A percentile compares a stretch with the other conserved stretches of the same genome.
Evolutionary conservation across 352 stramenopile species (phyloP).

Genomic region (Phytopythium aichiense): DNA sequence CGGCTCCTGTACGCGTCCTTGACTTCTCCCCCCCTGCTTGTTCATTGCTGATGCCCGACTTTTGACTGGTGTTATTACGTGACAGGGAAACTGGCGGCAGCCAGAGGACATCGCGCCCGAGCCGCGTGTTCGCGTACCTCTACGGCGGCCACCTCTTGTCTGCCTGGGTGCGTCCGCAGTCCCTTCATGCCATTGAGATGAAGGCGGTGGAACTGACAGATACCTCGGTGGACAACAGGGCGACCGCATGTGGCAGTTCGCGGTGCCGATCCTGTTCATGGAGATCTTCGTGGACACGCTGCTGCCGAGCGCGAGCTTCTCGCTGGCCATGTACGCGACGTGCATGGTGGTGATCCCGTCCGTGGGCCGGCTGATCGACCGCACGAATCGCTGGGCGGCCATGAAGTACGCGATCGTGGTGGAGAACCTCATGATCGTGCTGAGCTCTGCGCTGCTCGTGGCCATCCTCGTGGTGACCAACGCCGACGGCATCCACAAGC

Average conservation of each 20-base stretch:
- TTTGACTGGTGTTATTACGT: not conserved
- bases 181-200: not conserved
- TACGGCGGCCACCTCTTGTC: conserved; percentile 75
- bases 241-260: conserved; percentile 83
- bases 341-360: conserved; percentile 67
- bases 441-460: conserved; percentile 48
- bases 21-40: not conserved
- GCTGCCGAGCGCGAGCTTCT: conserved; percentile 69
- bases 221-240: conserved; percentile 23
- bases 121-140: conserved; percentile 58
- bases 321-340: conserved; percentile 66
- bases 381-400: conserved; percentile 53
- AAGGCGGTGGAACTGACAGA: not conserved
- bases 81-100: conserved; percentile 1
- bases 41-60: not conserved
- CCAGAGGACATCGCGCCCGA: conserved; percentile 10
- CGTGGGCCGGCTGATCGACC: conserved; percentile 62
- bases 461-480: conserved; percentile 58
- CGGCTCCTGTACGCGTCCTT: conserved; percentile 25
- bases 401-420: conserved; percentile 66
- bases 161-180: conserved; percentile 41
- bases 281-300: conserved; percentile 83
- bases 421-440: conserved; percentile 73
- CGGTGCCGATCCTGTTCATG: conserved; percentile 81
- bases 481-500: conserved; percentile 46